Conservation (phyloP, 2,329 filamentous ascomycete genomes). For the Fusarium vanettenii region DNA sequence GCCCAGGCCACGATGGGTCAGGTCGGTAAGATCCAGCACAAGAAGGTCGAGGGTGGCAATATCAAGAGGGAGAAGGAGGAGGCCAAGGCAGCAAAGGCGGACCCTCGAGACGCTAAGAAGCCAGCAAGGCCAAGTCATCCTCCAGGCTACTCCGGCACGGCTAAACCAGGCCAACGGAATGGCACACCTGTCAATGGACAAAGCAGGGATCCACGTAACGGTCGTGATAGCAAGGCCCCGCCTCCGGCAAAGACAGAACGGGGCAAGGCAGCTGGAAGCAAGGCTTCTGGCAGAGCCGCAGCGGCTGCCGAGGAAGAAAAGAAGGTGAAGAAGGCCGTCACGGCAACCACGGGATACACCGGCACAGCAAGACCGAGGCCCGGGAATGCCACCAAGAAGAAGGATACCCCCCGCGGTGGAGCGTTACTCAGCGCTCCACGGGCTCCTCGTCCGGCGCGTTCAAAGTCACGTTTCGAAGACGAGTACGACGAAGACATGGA, state of each 20-base stretch:
- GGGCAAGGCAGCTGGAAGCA: constrained; percentile 36
- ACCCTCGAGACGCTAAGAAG: constrained; percentile 40
- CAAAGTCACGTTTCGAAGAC: constrained; percentile 60
- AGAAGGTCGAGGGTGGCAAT: constrained; percentile 73
- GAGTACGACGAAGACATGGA: constrained; percentile 74
- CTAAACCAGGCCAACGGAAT: constrained; percentile 44
- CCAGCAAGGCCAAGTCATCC: constrained; percentile 20
- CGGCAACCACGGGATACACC: constrained; percentile 73
- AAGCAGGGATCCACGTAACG: constrained; percentile 35
- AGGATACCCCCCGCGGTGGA: constrained; percentile 52
- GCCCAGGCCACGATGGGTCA: constrained; percentile 71
- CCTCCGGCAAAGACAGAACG: constrained; percentile 31
- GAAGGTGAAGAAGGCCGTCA: constrained; percentile 70
- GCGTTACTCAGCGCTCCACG: constrained; percentile 52
- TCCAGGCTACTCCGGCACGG: constrained; percentile 47
- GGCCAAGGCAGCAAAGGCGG: constrained; percentile 42
- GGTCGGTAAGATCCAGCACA: constrained; percentile 80
- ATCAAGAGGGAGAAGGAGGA: constrained; percentile 60
- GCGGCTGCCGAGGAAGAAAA: constrained; percentile 53
- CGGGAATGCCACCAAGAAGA: constrained; percentile 47
- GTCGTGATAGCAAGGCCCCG: constrained; percentile 34
- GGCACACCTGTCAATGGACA: constrained; percentile 40
- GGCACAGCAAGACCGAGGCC: constrained; percentile 72
- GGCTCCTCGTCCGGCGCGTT: constrained; percentile 41
- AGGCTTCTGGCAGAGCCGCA: constrained; percentile 26